Evolutionary conservation across 495 filamentous ascomycete genomes (phyloP).

Genomic region (Penicillium angulare): DNA sequence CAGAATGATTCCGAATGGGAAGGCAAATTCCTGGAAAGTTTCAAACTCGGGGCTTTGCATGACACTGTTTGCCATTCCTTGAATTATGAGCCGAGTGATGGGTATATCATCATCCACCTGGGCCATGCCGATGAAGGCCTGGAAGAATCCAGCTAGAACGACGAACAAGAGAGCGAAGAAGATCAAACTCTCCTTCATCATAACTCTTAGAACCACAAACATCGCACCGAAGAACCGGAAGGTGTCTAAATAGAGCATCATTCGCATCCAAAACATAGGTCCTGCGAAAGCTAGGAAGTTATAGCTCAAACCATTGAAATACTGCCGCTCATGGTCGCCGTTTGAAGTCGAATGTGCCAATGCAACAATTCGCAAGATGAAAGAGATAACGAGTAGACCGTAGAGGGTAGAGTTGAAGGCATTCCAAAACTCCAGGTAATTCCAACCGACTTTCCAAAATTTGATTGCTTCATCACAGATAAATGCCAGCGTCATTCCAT

Average conservation of each 20-base stretch:
- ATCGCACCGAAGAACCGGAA: slow-evolving; percentile 97
- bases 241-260: slow-evolving; percentile 89
- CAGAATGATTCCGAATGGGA: slow-evolving; percentile 81
- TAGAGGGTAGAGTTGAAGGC: slow-evolving; percentile 88
- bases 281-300: slow-evolving; percentile 89
- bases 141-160: slow-evolving; percentile 85
- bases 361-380: slow-evolving; percentile 75
- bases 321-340: slow-evolving; percentile 51
- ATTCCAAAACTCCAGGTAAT: slow-evolving; percentile 93
- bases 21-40: slow-evolving; percentile 75
- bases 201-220: slow-evolving; percentile 94
- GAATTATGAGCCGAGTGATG: slow-evolving; percentile 69
- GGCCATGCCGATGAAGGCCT: slow-evolving; percentile 94
- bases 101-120: slow-evolving; percentile 67
- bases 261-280: slow-evolving; percentile 94
- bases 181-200: slow-evolving; percentile 98
- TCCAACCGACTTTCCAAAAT: slow-evolving; percentile 86
- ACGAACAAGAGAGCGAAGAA: slow-evolving; percentile 93
- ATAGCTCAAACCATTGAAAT: slow-evolving; percentile 80
- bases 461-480: slow-evolving; percentile 83
- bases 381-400: slow-evolving; percentile 67
- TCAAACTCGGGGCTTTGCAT: slow-evolving; percentile 90
- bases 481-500: slow-evolving; percentile 91
- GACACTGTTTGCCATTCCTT: slow-evolving; percentile 86
- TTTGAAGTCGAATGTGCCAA: slow-evolving; percentile 56